Base-by-base conservation (phyloP, 129 eudicot genomes). In the Sambucus nigra region DNA sequence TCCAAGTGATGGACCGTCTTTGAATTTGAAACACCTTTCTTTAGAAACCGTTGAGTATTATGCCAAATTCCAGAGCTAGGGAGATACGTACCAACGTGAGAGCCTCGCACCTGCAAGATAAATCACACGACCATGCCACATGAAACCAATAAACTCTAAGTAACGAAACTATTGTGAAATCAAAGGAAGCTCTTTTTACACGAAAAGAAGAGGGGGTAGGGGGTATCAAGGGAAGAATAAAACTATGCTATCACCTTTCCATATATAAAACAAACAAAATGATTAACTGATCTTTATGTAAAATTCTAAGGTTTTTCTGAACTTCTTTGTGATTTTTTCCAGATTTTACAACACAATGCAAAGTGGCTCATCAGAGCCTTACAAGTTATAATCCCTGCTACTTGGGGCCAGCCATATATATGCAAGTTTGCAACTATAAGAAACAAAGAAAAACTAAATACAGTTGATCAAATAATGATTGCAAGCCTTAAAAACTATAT, bases 21-120 rank as follows among this genome's bases (percentile, higher is more conserved):
- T 27, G 57, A 75, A 64, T 69, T 72, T 64, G 75, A 57, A 74
- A 68, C 79, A 22, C 94, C 88, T 62, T 73, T 85, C 72, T 74
- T 74, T 5, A 91, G 65, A 55, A 56, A 77, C 56, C 94, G 75
- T 70, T 91, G 99, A 42, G 99, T 91, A 58, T 91, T 78, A 69
- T 76, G 94, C 99, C 99, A 91, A 57, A 91, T 47, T 52, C 99
- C 99, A 57, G 99, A 85, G 60, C 81, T 86, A 28, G 99, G 95
- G 31, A 91, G 86, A 68, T 91, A 81, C 50, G 95, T 91, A 22
- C 95, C 99, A 51, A 91, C 84, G 73, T 91, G 95, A 74, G 99
- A 91, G 25, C 99, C 99, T 40, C 91, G 73, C 53, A 85, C 81
- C 99, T 91, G 77, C 55, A 78, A 44, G 52, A 41, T 27, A 25